Evolutionary conservation across 371 early-diverging fungal genomes (phyloP).

Genomic region (Mucor sp.): DNA sequence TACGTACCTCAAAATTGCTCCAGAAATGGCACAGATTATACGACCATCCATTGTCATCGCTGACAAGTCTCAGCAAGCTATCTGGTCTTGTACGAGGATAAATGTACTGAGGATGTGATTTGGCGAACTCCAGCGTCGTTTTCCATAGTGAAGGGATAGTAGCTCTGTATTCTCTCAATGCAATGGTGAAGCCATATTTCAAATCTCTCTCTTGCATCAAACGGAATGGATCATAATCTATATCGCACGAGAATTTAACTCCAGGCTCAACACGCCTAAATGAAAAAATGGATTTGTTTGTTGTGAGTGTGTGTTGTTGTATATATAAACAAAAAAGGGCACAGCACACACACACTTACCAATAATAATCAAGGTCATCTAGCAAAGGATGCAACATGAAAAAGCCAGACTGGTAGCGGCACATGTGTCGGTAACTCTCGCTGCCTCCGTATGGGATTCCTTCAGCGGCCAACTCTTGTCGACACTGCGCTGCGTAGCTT

Average conservation of each 20-base stretch:
- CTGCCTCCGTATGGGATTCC: constrained; percentile 83
- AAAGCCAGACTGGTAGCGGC: constrained; percentile 85
- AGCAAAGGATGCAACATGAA: constrained; percentile 85
- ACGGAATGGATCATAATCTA: constrained; percentile 89
- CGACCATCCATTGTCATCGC: constrained; percentile 39
- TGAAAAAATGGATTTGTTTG: constrained; percentile 71
- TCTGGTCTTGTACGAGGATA: constrained; percentile 48
- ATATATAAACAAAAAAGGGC: constrained; percentile 20
- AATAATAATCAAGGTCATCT: constrained; percentile 88
- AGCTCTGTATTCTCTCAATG: constrained; percentile 71
- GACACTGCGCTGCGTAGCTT: constrained; percentile 56
- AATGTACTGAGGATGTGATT: constrained; percentile 39
- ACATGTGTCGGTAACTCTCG: constrained; percentile 94
- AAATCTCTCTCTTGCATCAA: constrained; percentile 77
- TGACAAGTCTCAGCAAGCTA: constrained; percentile 35
- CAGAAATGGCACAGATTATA: constrained; percentile 82
- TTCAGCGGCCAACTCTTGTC: constrained; percentile 62
- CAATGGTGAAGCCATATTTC: constrained; percentile 84
- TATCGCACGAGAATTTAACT: constrained; percentile 86
- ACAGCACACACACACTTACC: constrained; percentile 60
- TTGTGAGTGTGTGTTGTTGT: constrained; percentile 73
- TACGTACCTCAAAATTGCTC: constrained; percentile 50
- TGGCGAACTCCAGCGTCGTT: constrained; percentile 64
- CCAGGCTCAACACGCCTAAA: constrained; percentile 97
- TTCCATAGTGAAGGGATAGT: constrained; percentile 91